Base-by-base conservation (phyloP, 441 rosid genomes). In the Heliophila coronopifolia region DNA sequence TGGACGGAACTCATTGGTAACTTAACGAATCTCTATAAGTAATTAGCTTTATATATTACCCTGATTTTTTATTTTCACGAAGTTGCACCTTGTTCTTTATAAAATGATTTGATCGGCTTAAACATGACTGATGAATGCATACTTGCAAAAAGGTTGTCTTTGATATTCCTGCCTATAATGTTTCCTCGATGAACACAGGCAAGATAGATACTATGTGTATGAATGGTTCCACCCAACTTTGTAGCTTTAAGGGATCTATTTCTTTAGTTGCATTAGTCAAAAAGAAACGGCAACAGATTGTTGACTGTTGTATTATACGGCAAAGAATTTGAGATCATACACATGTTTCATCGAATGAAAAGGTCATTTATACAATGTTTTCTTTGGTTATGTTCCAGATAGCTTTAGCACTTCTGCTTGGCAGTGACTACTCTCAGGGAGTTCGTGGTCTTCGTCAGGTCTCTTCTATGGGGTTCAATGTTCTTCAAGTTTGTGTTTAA, bases 1-100 rank as follows among this genome's bases (percentile, higher is more conserved):
- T 67, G 95, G 94, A 65, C 78, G 96, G 38, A 87, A 81, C 58
- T 91, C 96, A 9, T 60, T 91, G 88, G 98, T 83, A 81, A 73
- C 52, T 68, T 41, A 34, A 57, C 30, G 12, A 34, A 10, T 49
- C 31, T 61, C 51, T 59, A 51, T 46, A 51, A 31, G 14, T 50
- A 33, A 49, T 56, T 41, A 34, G 38, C 8, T 44, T 27, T 59
- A 45, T 7, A 20, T 60, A 37, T 33, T 12, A 25, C 52, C 27
- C 10, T 59, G 44, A 42, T 7, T 16, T 49, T 37, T 37, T 30
- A 19, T 25, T 27, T 26, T 15, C 11, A 15, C 12, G 1, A 49
- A 4, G 30, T 23, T 59, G 12, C 16, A 40, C 26, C 14, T n/a
- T 47, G 27, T 24, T 46, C 6, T n/a, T 18, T 25, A 22, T 15